Conservation (phyloP, 169 alveolate genomes). For the Eimeria nieschulzi region DNA sequence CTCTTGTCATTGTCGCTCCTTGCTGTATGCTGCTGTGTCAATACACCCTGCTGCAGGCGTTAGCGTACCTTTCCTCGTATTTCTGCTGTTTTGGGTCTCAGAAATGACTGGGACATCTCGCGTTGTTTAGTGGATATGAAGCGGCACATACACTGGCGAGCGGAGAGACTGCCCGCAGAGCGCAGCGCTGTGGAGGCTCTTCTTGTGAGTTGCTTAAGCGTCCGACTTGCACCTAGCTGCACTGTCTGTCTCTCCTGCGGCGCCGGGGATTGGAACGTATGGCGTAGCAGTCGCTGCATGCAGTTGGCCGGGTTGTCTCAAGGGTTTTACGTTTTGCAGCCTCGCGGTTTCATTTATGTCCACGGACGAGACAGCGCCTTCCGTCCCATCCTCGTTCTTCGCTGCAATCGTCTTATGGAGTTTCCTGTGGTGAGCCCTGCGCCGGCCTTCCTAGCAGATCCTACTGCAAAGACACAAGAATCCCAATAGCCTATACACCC, state of each 20-base stretch:
- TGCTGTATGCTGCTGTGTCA: too few relatives aligned
- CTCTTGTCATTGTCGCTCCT: too few relatives aligned
- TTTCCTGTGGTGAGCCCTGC: constrained; percentile 62
- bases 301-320: too few relatives aligned
- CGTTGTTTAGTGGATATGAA: constrained; percentile 79
- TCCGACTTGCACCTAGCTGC: too few relatives aligned
- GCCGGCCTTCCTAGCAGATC: neutral
- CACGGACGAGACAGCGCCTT: constrained; percentile 80
- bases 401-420: constrained; percentile 69
- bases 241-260: too few relatives aligned
- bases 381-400: constrained; percentile 81
- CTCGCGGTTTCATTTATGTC: constrained; percentile 79
- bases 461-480: too few relatives aligned
- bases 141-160: constrained; percentile 81
- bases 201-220: constrained; percentile 66
- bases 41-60: too few relatives aligned
- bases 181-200: constrained; percentile 74
- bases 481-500: too few relatives aligned
- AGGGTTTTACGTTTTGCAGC: constrained; percentile 20
- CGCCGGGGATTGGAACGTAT: too few relatives aligned
- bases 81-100: neutral
- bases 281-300: too few relatives aligned
- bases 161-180: constrained; percentile 66
- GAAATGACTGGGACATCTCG: constrained; percentile 80
- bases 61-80: too few relatives aligned